These are phyloP conservation scores for Sphagnum tenellum DNA, from an alignment of 225 moss, liverwort and hornwort species.

Conservation along the genomic window DNA sequence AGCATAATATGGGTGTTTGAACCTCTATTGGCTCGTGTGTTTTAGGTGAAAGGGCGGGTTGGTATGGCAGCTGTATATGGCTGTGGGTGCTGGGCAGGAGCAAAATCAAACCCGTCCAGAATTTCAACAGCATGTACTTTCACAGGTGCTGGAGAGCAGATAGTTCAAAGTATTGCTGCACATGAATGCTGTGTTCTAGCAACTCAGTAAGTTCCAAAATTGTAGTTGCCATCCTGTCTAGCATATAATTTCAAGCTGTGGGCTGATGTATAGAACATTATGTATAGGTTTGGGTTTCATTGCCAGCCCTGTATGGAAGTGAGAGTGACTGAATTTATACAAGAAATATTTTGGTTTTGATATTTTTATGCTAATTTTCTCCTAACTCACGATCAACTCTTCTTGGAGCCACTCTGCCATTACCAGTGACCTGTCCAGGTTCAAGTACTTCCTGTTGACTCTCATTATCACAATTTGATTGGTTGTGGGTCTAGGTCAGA, in stretches of 20 bases:
- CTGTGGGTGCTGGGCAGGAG: constrained; percentile 95
- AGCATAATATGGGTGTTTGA: too few species aligned
- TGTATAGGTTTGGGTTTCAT: not conserved
- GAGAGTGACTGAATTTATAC: too few species aligned
- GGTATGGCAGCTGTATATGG: constrained; percentile 95
- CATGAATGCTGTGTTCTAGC: constrained; percentile 64
- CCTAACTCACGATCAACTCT: too few species aligned
- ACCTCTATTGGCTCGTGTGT: too few species aligned
- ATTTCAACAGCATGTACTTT: constrained; percentile 74
- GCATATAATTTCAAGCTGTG: too few species aligned
- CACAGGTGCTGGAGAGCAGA: constrained; percentile 90
- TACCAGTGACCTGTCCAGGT: not conserved
- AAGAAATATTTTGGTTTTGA: too few species aligned
- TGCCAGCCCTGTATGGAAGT: not conserved
- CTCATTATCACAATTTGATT: too few species aligned
- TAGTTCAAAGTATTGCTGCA: constrained; percentile 88
- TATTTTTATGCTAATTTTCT: too few species aligned
- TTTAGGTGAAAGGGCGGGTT: constrained; percentile 84
- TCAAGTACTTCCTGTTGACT: not conserved
- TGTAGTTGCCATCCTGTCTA: not conserved
- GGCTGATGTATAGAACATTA: too few species aligned
- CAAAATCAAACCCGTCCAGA: constrained; percentile 27
- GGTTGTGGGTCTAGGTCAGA: constrained; percentile 35
- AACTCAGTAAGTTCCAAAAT: constrained; percentile 38
- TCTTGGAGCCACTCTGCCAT: too few species aligned